These are phyloP conservation scores for Phytopythium oedochilum DNA, from an alignment of 352 stramenopile species.

Conservation along the genomic window DNA sequence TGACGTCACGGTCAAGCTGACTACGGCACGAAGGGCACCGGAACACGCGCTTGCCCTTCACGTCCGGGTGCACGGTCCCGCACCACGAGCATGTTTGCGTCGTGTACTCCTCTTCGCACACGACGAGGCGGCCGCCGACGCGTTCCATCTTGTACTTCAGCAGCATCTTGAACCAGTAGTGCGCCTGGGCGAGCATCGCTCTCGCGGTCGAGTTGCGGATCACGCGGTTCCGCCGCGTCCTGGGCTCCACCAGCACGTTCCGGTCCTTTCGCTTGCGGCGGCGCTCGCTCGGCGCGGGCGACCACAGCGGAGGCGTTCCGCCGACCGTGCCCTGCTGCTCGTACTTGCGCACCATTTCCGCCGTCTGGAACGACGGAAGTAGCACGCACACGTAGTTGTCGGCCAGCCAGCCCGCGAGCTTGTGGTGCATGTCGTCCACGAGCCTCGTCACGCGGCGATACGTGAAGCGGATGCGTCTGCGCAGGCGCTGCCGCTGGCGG, in stretches of 20 bases:
- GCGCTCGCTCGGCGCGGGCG: no score
- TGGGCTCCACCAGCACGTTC: no score
- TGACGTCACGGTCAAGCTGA: slow-evolving; percentile 5
- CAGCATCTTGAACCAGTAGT: no score
- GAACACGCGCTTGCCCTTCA: slow-evolving; percentile 2
- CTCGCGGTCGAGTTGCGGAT: slow-evolving; percentile 6
- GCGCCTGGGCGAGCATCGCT: slow-evolving; percentile 13
- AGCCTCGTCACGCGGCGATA: no score
- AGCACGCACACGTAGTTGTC: slow-evolving; percentile 9
- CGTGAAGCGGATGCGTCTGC: slow-evolving; percentile 1
- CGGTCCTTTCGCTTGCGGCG: no score
- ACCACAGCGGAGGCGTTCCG: no score
- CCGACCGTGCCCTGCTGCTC: no score
- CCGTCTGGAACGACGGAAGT: slow-evolving; percentile 12
- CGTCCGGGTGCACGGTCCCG: slow-evolving; percentile 5
- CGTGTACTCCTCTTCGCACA: no score
- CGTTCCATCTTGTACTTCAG: no score
- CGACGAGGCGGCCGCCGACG: no score
- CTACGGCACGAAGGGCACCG: not conserved
- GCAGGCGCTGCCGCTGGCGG: slow-evolving; percentile 7
- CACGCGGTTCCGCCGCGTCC: slow-evolving; percentile 2
- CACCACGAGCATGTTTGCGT: slow-evolving; percentile 10
- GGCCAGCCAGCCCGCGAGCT: not conserved
- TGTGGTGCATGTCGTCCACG: slow-evolving; percentile 10
- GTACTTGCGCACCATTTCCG: slow-evolving; percentile 8